Conservation (phyloP, 352 stramenopile species). For the Phytophthora agathidicida region DNA sequence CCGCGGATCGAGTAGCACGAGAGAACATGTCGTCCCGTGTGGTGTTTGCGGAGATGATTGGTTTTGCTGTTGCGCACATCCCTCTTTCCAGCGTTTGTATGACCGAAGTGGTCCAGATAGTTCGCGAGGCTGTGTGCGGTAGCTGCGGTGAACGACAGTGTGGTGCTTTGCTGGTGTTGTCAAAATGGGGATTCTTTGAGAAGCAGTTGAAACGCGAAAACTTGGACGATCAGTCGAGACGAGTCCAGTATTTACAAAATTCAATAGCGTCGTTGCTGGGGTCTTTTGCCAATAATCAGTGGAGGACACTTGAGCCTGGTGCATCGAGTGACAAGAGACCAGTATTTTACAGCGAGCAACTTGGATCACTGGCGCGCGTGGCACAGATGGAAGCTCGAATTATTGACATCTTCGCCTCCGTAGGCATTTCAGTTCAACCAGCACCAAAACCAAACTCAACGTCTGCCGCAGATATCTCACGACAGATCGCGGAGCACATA, state of each 20-base stretch:
- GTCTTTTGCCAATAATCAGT: conserved; percentile 52
- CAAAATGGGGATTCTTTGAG: conserved; percentile 57
- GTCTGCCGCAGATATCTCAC: conserved; percentile 54
- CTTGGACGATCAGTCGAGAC: conserved; percentile 1
- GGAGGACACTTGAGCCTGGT: conserved; percentile 30
- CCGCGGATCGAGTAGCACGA: neutral
- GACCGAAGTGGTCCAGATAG: conserved; percentile 22
- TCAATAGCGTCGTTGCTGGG: conserved; percentile 32
- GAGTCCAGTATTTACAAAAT: conserved; percentile 28
- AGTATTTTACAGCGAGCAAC: conserved; percentile 62
- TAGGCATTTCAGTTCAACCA: conserved; percentile 36
- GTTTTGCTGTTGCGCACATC: conserved; percentile 41
- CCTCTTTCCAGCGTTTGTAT: conserved; percentile 24
- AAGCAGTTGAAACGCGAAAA: conserved; percentile 22
- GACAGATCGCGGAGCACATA: conserved; percentile 67
- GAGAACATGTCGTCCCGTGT: conserved; percentile 43
- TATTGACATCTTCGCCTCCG: conserved; percentile 49
- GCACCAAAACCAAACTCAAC: neutral
- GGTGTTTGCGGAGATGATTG: conserved; percentile 65
- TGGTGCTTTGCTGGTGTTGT: conserved; percentile 54
- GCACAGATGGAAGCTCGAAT: conserved; percentile 62
- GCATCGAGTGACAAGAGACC: neutral
- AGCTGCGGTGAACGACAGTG: conserved; percentile 65
- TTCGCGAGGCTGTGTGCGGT: conserved; percentile 39
- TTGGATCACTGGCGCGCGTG: conserved; percentile 51